Evolutionary conservation across 1,139 yeast genomes (phyloP).

Genomic region (Geotrichum cucujoidarum): DNA sequence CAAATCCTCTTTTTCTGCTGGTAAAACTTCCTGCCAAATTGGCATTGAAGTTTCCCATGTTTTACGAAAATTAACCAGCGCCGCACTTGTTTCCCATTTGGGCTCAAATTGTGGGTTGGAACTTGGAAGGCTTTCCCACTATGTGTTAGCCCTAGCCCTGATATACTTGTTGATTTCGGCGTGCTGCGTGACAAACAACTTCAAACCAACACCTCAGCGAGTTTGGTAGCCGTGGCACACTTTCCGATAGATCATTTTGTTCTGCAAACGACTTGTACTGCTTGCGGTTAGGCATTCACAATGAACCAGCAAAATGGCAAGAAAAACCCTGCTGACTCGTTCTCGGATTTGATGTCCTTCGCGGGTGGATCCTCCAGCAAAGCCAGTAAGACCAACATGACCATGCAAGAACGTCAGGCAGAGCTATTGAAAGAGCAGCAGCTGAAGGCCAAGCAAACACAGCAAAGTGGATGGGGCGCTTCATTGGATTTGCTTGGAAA

Average conservation of each 20-base stretch:
- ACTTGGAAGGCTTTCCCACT: too few species aligned
- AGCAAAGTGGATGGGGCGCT: slow-evolving; percentile 10
- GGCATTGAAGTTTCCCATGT: too few species aligned
- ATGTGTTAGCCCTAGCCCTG: too few species aligned
- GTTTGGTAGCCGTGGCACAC: background rate
- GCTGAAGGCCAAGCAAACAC: slow-evolving; percentile 9
- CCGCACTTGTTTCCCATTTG: too few species aligned
- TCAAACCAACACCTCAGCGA: background rate
- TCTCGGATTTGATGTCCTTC: slow-evolving; percentile 25
- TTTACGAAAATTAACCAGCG: too few species aligned
- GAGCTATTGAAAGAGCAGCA: slow-evolving; percentile 20
- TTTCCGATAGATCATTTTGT: background rate
- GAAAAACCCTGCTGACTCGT: slow-evolving; percentile 22
- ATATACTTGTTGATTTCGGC: too few species aligned
- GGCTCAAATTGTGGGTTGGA: too few species aligned
- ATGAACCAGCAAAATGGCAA: slow-evolving; percentile 13
- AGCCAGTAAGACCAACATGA: slow-evolving; percentile 23
- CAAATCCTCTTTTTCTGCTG: too few species aligned
- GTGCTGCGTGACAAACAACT: too few species aligned
- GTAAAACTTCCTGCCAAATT: too few species aligned
- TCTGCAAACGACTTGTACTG: background rate
- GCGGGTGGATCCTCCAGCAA: slow-evolving; percentile 18
- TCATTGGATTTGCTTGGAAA: slow-evolving; percentile 13
- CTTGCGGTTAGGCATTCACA: background rate
- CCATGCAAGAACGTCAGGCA: slow-evolving; percentile 30